Conservation (phyloP, 805 yeast genomes). For the Candida ovalis region DNA sequence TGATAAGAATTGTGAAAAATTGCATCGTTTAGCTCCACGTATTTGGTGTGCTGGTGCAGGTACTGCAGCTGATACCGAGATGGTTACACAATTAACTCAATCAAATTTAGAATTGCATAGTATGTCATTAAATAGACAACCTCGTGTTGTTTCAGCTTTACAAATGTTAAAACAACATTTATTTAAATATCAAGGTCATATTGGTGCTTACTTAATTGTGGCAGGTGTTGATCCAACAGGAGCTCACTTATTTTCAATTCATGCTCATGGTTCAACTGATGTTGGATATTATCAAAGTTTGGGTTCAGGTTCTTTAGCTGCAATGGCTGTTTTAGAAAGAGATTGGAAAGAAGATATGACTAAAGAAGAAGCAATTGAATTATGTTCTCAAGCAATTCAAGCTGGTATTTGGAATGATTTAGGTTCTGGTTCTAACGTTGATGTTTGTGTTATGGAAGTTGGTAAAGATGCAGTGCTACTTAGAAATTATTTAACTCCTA, state of each 20-base stretch:
- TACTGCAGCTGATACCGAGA: constrained; percentile 99
- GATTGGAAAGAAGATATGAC: constrained; percentile 77
- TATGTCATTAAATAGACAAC: constrained; percentile 76
- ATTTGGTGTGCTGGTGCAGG: constrained; percentile 99
- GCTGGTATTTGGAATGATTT: constrained; percentile 99
- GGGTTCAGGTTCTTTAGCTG: constrained; percentile 97
- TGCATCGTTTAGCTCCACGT: constrained; percentile 83
- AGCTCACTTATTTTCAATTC: constrained; percentile 85
- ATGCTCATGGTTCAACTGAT: constrained; percentile 98
- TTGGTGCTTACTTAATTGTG: constrained; percentile 97
- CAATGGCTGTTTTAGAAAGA: constrained; percentile 95
- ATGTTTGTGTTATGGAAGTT: constrained; percentile 92
- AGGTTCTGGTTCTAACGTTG: constrained; percentile 98
- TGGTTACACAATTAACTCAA: constrained; percentile 90
- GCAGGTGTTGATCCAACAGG: constrained; percentile 98
- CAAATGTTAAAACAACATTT: constrained; percentile 93
- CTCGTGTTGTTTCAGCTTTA: constrained; percentile 90
- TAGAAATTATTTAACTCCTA: constrained; percentile 90
- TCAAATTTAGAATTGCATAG: constrained; percentile 90
- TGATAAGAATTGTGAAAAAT: constrained; percentile 95
- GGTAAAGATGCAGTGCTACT: constrained; percentile 82
- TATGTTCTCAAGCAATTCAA: constrained; percentile 90
- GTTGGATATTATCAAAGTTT: constrained; percentile 88
- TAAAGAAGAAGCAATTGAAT: constrained; percentile 84
- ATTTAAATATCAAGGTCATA: constrained; percentile 94